phyloP scores from a whole-genome alignment of 225 moss, liverwort and hornwort genomes.

The Polytrichum commune region DNA sequence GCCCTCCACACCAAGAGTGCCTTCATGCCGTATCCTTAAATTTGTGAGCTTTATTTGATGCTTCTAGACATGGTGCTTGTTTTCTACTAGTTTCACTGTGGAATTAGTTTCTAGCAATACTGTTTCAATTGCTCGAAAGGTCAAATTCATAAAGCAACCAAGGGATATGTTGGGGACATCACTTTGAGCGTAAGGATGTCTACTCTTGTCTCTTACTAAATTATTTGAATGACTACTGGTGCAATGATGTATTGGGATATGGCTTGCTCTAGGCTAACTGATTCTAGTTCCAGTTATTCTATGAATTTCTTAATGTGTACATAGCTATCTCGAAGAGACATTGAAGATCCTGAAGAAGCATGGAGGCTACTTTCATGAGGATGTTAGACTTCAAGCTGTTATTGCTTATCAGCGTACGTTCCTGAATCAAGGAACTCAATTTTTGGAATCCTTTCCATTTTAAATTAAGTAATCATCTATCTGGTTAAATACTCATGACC shows the following conservation, averaged over 20 bases:
- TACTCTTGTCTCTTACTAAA: too few relatives aligned
- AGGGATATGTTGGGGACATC: too few relatives aligned
- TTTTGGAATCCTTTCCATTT: background rate
- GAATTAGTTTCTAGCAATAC: too few relatives aligned
- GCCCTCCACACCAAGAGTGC: conserved; percentile 86
- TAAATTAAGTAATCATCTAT: background rate
- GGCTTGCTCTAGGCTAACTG: too few relatives aligned
- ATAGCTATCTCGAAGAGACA: conserved; percentile 82
- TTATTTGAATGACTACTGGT: too few relatives aligned
- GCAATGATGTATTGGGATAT: too few relatives aligned
- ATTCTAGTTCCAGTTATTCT: too few relatives aligned
- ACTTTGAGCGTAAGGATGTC: too few relatives aligned
- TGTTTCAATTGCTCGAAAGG: too few relatives aligned
- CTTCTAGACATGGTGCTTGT: background rate
- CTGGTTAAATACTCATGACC: conserved; percentile 5
- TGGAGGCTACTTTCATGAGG: conserved; percentile 92
- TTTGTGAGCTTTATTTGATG: background rate
- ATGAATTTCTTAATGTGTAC: background rate
- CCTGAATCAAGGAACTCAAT: background rate
- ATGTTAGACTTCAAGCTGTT: conserved; percentile 91
- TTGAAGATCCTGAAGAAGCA: conserved; percentile 93
- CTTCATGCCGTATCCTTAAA: conserved; percentile 84
- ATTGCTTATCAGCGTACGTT: conserved; percentile 76
- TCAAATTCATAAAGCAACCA: too few relatives aligned
- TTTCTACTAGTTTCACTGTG: too few relatives aligned